These are phyloP conservation scores for Stygiomarasmius scandens DNA, from an alignment of 1,284 basidiomycete species.

Conservation along the genomic window DNA sequence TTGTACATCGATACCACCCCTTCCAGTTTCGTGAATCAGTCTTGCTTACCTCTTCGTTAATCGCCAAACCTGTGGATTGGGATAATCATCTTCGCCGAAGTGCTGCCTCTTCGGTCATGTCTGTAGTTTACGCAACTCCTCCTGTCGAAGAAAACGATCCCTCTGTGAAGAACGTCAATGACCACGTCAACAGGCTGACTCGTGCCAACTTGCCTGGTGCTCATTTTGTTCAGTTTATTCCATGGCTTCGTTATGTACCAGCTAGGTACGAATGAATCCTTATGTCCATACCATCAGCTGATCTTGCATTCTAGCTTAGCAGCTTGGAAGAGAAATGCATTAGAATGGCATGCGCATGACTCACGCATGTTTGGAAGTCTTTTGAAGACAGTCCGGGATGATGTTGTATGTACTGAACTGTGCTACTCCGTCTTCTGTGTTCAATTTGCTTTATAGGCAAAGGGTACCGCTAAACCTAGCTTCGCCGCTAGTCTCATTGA, in stretches of 20 bases:
- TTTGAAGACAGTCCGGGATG: constrained; percentile 1
- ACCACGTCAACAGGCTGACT: not conserved
- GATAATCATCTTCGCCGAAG: not conserved
- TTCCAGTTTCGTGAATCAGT: not conserved
- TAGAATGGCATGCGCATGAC: constrained; percentile 20
- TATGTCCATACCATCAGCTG: too few relatives aligned
- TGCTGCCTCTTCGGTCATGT: not conserved
- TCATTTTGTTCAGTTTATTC: constrained; percentile 8
- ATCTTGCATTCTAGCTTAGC: not conserved
- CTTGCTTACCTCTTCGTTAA: not conserved
- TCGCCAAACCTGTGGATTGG: not conserved
- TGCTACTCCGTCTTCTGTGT: not conserved
- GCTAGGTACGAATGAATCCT: too few relatives aligned
- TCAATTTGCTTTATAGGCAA: constrained; percentile 4
- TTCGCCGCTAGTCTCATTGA: constrained; percentile 17
- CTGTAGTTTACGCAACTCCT: not conserved
- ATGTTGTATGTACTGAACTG: constrained; percentile 8
- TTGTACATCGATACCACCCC: not conserved
- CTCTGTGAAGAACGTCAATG: constrained; percentile 1
- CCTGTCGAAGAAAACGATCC: not conserved
- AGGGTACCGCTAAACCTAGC: constrained; percentile 16
- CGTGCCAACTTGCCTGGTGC: constrained; percentile 5
- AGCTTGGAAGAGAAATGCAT: constrained; percentile 11
- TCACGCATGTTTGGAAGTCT: constrained; percentile 21
- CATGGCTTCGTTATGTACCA: constrained; percentile 9